These are phyloP conservation scores for Cryptococcus sp. DNA, from an alignment of 1,284 basidiomycete genomes.

Conservation along the genomic window DNA sequence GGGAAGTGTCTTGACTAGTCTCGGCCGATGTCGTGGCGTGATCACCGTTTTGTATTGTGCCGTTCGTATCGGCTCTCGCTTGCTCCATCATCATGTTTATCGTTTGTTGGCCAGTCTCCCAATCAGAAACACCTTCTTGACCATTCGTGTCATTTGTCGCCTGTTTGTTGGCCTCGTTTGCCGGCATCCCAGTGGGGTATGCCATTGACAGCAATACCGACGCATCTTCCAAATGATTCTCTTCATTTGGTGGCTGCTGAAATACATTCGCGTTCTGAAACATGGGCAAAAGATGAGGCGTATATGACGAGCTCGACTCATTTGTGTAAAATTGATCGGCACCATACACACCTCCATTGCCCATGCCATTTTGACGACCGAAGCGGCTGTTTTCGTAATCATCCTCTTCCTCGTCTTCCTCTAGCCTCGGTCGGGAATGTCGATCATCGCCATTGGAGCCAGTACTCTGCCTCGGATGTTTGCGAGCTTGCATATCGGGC, in stretches of 20 bases:
- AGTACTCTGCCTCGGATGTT: constrained; percentile 22
- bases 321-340: constrained; percentile 24
- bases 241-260: constrained; percentile 17
- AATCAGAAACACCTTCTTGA: constrained; percentile 15
- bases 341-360: constrained; percentile 35
- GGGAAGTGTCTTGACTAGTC: neutral
- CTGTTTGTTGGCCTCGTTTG: constrained; percentile 7
- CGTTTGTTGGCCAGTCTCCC: constrained; percentile 19
- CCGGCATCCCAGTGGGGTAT: constrained; percentile 37
- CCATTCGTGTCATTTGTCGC: constrained; percentile 1
- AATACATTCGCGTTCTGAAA: constrained; percentile 23
- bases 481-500: constrained; percentile 21
- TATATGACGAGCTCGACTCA: constrained; percentile 27
- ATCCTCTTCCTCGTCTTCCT: constrained; percentile 28
- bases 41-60: neutral
- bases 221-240: constrained; percentile 46
- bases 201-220: constrained; percentile 47
- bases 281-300: constrained; percentile 38
- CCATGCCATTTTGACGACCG: constrained; percentile 32
- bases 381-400: constrained; percentile 27
- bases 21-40: neutral
- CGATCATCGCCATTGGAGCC: constrained; percentile 10
- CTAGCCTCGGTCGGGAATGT: constrained; percentile 7
- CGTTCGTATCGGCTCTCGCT: constrained; percentile 6
- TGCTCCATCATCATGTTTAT: constrained; percentile 31